Percentiles rank a stretch among this genome's conserved stretches.
phyloP scores from a whole-genome alignment of 2,329 filamentous ascomycete genomes.

The Xylaria sp. region DNA sequence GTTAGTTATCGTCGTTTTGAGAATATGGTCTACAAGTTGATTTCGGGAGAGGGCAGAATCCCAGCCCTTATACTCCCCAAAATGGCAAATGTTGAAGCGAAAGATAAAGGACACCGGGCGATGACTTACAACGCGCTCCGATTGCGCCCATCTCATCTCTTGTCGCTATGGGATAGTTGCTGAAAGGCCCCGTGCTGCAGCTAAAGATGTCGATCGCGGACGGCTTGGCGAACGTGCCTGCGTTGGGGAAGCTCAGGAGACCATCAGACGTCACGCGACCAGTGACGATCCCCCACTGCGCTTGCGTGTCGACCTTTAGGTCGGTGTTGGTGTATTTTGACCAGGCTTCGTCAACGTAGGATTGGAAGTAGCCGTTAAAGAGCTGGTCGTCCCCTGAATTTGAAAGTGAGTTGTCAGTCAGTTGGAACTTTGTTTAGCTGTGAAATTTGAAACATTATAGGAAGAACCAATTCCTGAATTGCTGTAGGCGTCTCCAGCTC shows the following conservation, averaged over 20 bases:
- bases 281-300: conserved; percentile 59
- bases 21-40: neutral
- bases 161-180: conserved; percentile 52
- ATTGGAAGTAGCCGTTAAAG: conserved; percentile 61
- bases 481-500: no score
- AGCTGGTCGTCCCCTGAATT: conserved; percentile 53
- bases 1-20: neutral
- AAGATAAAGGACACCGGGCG: neutral
- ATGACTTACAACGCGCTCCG: conserved; percentile 65
- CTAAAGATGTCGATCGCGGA: conserved; percentile 52
- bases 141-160: conserved; percentile 66
- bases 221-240: conserved; percentile 58
- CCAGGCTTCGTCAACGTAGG: conserved; percentile 65
- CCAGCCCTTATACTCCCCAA: neutral
- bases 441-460: neutral
- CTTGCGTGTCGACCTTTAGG: conserved; percentile 65
- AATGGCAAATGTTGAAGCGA: neutral
- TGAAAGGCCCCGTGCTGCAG: conserved; percentile 64
- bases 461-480: neutral
- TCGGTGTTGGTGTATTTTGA: conserved; percentile 56
- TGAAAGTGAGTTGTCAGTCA: conserved; percentile 13
- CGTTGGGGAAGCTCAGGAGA: conserved; percentile 54
- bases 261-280: conserved; percentile 53
- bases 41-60: neutral
- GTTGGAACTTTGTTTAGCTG: neutral